A percentile compares a stretch with the other conserved stretches of the same genome.
Conservation (phyloP, 2,329 filamentous ascomycete genomes). For the Coccinonectria pachysandricola region DNA sequence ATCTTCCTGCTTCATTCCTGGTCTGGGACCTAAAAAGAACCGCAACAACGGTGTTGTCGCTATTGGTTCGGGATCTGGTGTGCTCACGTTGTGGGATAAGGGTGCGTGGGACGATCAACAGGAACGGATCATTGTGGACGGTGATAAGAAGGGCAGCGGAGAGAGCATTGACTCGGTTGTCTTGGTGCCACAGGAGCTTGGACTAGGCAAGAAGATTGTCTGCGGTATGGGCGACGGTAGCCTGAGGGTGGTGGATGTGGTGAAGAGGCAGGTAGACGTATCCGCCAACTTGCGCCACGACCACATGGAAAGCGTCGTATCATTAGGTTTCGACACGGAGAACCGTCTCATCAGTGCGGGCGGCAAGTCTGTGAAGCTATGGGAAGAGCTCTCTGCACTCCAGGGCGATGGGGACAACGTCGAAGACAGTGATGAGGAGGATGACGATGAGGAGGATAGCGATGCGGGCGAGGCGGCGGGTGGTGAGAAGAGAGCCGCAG, state of each 20-base stretch:
- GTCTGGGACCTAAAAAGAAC: slow-evolving; percentile 57
- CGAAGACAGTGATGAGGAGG: slow-evolving; percentile 37
- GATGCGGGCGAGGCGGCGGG: slow-evolving; percentile 31
- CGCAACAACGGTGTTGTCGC: slow-evolving; percentile 65
- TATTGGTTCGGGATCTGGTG: slow-evolving; percentile 64
- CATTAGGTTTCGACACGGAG: slow-evolving; percentile 71
- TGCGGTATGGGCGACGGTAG: slow-evolving; percentile 75
- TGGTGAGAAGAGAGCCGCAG: slow-evolving; percentile 36
- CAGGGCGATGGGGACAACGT: slow-evolving; percentile 34
- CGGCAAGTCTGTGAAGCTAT: slow-evolving; percentile 78
- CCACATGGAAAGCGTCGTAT: slow-evolving; percentile 76
- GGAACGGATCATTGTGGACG: slow-evolving; percentile 71
- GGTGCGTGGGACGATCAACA: slow-evolving; percentile 94
- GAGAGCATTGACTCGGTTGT: slow-evolving; percentile 76
- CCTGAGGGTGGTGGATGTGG: slow-evolving; percentile 67
- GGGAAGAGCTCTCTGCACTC: slow-evolving; percentile 65
- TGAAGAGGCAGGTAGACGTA: slow-evolving; percentile 59
- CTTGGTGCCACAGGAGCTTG: slow-evolving; percentile 59
- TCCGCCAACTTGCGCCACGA: slow-evolving; percentile 60
- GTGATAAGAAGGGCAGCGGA: slow-evolving; percentile 44
- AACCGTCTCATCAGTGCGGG: slow-evolving; percentile 86
- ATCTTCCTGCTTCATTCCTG: slow-evolving; percentile 68
- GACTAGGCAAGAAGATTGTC: slow-evolving; percentile 62
- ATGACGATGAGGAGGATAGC: slow-evolving; percentile 35
- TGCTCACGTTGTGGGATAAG: slow-evolving; percentile 87